Percentiles rank a stretch among this genome's conserved stretches.
Evolutionary conservation across 139 green algal genomes (phyloP).

Genomic region (Micromonas commoda): DNA sequence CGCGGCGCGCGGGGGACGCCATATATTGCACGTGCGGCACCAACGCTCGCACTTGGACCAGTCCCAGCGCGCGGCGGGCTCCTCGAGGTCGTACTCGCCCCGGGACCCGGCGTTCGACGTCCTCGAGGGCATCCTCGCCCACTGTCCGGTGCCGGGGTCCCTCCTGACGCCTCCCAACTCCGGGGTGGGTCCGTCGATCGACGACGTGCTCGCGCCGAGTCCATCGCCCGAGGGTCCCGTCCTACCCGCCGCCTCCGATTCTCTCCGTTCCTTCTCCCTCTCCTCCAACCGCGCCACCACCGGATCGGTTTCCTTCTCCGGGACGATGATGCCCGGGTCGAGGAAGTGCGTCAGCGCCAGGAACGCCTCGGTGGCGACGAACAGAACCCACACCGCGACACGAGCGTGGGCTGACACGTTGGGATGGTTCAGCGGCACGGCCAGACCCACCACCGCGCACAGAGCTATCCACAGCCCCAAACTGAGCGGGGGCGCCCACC

Average conservation of each 20-base stretch:
- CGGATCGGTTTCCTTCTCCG: not conserved
- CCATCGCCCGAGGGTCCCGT: no score
- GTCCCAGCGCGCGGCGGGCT: not conserved
- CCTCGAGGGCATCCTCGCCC: not conserved
- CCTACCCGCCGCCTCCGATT: not conserved
- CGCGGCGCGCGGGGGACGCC: conserved; percentile 48
- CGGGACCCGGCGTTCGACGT: not conserved
- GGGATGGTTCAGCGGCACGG: no score
- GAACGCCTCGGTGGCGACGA: not conserved
- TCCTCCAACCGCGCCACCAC: not conserved
- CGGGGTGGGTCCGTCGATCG: no score
- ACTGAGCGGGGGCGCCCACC: no score
- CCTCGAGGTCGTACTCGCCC: not conserved
- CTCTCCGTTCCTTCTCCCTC: not conserved
- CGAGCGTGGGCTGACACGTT: no score
- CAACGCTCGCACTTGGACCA: conserved; percentile 34
- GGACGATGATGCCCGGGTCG: not conserved
- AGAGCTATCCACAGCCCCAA: no score
- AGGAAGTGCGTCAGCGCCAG: not conserved
- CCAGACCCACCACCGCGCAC: no score
- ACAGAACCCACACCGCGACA: not conserved
- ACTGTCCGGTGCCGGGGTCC: not conserved
- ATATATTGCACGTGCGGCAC: conserved; percentile 68
- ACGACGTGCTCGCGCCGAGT: no score
- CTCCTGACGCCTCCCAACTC: no score